Percentiles rank a stretch among this genome's conserved stretches.
phyloP scores from a whole-genome alignment of 805 yeast species.

The Kodamaea nitidulidarum region DNA sequence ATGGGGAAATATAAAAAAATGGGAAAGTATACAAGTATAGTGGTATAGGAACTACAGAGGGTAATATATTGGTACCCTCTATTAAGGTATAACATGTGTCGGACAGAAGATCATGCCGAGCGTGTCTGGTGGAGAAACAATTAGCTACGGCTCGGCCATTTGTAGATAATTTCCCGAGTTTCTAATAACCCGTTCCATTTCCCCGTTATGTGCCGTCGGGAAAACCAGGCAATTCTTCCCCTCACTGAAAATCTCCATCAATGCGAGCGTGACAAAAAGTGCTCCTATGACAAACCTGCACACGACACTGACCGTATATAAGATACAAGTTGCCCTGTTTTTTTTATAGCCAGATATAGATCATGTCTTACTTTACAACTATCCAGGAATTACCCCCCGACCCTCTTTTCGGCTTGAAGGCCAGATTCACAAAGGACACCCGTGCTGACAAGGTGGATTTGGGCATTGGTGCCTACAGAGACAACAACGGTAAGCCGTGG shows the following conservation, averaged over 20 bases:
- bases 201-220: slow-evolving; percentile 1
- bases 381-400: slow-evolving; percentile 74
- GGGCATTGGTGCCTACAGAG: slow-evolving; percentile 80
- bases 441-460: slow-evolving; percentile 72
- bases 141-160: too few relatives aligned
- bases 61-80: too few relatives aligned
- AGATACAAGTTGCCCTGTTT: not conserved
- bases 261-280: slow-evolving; percentile 1
- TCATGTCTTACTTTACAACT: slow-evolving; percentile 43
- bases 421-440: slow-evolving; percentile 55
- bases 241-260: slow-evolving; percentile 1
- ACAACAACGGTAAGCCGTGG: slow-evolving; percentile 67
- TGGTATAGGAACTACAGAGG: too few relatives aligned
- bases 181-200: not conserved
- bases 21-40: too few relatives aligned
- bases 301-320: slow-evolving; percentile 1
- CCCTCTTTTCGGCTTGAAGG: slow-evolving; percentile 79
- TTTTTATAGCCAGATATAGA: slow-evolving; percentile 1
- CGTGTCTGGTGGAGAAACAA: too few relatives aligned
- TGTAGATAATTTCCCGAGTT: too few relatives aligned
- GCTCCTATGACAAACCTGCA: not conserved
- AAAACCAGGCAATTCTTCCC: not conserved
- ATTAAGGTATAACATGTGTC: too few relatives aligned
- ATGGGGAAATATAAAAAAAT: too few relatives aligned
- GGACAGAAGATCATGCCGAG: too few relatives aligned